Evolutionary conservation across 371 early-diverging fungal genomes (phyloP).

Genomic region (Nematocida sp.): DNA sequence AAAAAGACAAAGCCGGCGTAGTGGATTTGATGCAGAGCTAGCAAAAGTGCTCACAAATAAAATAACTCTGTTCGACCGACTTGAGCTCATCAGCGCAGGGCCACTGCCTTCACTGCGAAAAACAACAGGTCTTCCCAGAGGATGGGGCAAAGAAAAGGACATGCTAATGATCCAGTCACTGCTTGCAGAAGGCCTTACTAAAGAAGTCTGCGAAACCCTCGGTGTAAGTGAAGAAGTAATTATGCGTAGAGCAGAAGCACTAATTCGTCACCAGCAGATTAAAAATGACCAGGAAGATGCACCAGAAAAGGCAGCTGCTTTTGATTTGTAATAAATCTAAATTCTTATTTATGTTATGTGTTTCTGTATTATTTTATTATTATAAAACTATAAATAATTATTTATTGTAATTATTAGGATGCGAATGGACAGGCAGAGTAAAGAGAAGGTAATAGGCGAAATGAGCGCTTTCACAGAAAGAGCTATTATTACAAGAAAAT

Average conservation of each 20-base stretch:
- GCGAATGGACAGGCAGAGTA: conserved; percentile 13
- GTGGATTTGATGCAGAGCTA: conserved; percentile 59
- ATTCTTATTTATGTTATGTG: background rate
- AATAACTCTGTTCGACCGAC: conserved; percentile 63
- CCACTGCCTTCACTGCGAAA: conserved; percentile 55
- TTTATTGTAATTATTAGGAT: conserved; percentile 26
- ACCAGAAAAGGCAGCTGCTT: background rate
- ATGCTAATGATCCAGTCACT: conserved; percentile 57
- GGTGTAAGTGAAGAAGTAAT: conserved; percentile 63
- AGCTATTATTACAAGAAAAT: conserved; percentile 59
- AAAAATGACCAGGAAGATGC: conserved; percentile 20
- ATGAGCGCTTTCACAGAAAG: conserved; percentile 52
- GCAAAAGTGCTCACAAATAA: conserved; percentile 63
- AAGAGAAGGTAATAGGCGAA: conserved; percentile 28
- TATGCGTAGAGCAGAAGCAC: conserved; percentile 65
- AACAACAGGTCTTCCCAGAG: conserved; percentile 61
- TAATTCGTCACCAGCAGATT: conserved; percentile 24
- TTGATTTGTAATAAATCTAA: background rate
- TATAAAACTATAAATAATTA: background rate
- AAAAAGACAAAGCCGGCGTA: conserved; percentile 58
- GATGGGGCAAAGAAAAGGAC: conserved; percentile 67
- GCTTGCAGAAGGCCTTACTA: conserved; percentile 60
- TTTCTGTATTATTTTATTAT: background rate
- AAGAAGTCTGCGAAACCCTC: conserved; percentile 53
- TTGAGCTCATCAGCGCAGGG: conserved; percentile 22